These are phyloP conservation scores for Eucalyptus sideroxylon DNA, from an alignment of 345 rosid species.

Conservation along the genomic window DNA sequence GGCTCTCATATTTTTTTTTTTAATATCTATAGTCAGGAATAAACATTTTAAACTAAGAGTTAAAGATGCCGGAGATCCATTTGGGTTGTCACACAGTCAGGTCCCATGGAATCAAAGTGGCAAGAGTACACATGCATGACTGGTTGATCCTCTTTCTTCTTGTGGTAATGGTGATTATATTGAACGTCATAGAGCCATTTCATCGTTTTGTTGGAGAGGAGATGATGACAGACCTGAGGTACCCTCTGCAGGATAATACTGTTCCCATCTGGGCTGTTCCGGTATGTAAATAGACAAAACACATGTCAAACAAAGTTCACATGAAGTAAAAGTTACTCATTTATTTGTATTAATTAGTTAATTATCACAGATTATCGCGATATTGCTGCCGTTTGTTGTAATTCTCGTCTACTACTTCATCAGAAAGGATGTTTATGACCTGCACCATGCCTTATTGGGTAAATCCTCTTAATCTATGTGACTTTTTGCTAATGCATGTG, in stretches of 20 bases:
- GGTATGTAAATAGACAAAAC: slow-evolving; percentile 22
- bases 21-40: not conserved
- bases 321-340: not conserved
- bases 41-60: not conserved
- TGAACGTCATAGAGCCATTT: slow-evolving; percentile 77
- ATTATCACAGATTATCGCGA: slow-evolving; percentile 48
- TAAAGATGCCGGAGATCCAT: slow-evolving; percentile 66
- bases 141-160: slow-evolving; percentile 82
- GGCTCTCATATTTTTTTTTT: not conserved
- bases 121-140: slow-evolving; percentile 76
- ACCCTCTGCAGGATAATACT: slow-evolving; percentile 69
- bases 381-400: slow-evolving; percentile 54
- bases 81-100: slow-evolving; percentile 67
- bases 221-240: slow-evolving; percentile 69
- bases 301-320: not conserved
- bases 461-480: slow-evolving; percentile 1
- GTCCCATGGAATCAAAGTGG: slow-evolving; percentile 70
- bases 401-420: slow-evolving; percentile 55
- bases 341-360: not conserved
- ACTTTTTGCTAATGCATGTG: not conserved
- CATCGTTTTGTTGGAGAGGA: slow-evolving; percentile 84
- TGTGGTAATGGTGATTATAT: slow-evolving; percentile 35
- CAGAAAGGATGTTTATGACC: slow-evolving; percentile 74
- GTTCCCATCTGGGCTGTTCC: slow-evolving; percentile 89
- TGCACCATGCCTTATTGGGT: slow-evolving; percentile 88